Conservation (phyloP, 768 basidiomycete species). For the Jaapia argillacea region DNA sequence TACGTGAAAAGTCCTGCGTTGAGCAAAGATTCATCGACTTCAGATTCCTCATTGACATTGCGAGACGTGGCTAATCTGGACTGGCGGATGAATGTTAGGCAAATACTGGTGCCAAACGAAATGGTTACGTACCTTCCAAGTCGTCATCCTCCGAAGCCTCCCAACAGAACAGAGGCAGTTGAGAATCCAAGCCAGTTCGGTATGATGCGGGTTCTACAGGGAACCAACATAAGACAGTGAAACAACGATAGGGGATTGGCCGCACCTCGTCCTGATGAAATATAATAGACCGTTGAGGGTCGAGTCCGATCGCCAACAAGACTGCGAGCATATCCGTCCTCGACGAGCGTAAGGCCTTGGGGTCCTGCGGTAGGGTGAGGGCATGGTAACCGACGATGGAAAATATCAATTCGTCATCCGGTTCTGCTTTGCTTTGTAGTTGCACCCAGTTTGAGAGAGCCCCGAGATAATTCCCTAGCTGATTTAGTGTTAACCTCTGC, state of each 20-base stretch:
- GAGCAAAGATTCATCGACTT: conserved; percentile 73
- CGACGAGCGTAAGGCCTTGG: conserved; percentile 45
- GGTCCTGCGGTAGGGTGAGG: conserved; percentile 85
- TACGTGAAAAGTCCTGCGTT: conserved; percentile 87
- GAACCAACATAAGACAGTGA: not conserved
- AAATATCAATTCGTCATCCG: conserved; percentile 62
- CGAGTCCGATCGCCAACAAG: conserved; percentile 77
- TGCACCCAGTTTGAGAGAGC: conserved; percentile 85
- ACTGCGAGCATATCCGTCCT: conserved; percentile 73
- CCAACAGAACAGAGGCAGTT: conserved; percentile 80
- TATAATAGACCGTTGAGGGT: conserved; percentile 61
- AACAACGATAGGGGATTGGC: conserved; percentile 1
- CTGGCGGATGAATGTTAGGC: conserved; percentile 26
- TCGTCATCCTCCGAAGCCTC: conserved; percentile 83
- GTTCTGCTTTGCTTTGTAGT: conserved; percentile 51
- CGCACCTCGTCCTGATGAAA: conserved; percentile 89
- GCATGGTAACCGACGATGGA: conserved; percentile 94
- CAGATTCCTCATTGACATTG: conserved; percentile 65
- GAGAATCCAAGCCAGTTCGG: conserved; percentile 85
- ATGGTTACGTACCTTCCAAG: conserved; percentile 70
- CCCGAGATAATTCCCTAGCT: conserved; percentile 94
- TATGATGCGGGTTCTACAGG: conserved; percentile 67
- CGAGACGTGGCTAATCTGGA: conserved; percentile 64
- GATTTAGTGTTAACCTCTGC: conserved; percentile 3
- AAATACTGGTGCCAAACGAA: conserved; percentile 1